Evolutionary conservation across 129 eudicot genomes (phyloP), one percentile per base, ranked within the genome.

Genomic region (Lactuca saligna): DNA sequence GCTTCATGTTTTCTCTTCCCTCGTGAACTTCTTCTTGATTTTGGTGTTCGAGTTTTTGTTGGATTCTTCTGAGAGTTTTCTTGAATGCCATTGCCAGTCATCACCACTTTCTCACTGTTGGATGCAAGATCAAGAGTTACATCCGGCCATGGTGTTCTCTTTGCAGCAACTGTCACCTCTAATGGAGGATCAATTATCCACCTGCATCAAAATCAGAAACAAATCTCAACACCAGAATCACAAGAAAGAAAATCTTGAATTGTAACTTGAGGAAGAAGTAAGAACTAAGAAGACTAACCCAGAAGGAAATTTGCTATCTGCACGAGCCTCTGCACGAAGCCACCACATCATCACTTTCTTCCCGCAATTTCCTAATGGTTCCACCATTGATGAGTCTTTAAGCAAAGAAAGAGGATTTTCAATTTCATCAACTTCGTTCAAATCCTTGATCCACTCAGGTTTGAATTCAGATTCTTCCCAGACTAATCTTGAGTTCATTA

Each of bases 91-190:
- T 37, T 75, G 48, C 29, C 29, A 25, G 29, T 35, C 38, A 35
- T 4, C 38, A 15, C 76, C 31, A 48, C 61, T 65, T 83, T 79
- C 51, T 72, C 80, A 17, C 16, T 44, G 15, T 48, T 31, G 44
- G 82, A 38, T 68, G 89, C 86, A 70, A 89, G 77, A 44, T 89
- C 90, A 9, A 86, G 96, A 20, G 91, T 85, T 74, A 78, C 79
- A 51, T 91, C 95, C 20, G 97, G 95, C 97, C 97, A 87, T 64
- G 97, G 91, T 25, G 95, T 91, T 38, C 75, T 89, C 78, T 83
- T 87, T 20, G 97, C 95, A 13, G 95, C 84, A 63, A 87, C 88
- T 2, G 91, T 91, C 15, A 91, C 80, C 46, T 87, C 97, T 66
- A 91, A 44, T 48, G 84, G 88, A 34, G 90, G 80, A 61, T 91